Conservation (phyloP, 768 basidiomycete species). For the Mycena epipterygia region DNA sequence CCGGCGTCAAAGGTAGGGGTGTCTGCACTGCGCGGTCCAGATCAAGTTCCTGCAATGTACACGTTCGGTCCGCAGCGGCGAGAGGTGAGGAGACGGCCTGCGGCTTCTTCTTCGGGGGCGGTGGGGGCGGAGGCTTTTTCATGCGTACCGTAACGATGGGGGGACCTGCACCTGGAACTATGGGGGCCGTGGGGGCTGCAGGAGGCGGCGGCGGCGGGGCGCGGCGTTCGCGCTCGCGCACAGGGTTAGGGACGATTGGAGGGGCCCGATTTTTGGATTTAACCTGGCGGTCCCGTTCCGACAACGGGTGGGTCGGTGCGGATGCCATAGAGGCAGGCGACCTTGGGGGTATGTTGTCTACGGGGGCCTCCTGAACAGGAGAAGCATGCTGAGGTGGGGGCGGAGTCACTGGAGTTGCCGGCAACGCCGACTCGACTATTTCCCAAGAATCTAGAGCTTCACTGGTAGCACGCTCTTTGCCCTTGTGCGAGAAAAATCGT, state of each 20-base stretch:
- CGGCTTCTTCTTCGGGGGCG: conserved; percentile 41
- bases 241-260: neutral
- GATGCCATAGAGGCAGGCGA: conserved; percentile 23
- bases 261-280: conserved; percentile 15
- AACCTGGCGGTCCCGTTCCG: conserved; percentile 20
- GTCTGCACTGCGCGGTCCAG: conserved; percentile 52
- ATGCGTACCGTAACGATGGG: conserved; percentile 50
- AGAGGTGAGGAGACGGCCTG: conserved; percentile 46
- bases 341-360: conserved; percentile 6
- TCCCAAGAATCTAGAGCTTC: conserved; percentile 63
- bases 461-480: conserved; percentile 51
- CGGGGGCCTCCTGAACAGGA: conserved; percentile 35
- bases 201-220: conserved; percentile 38
- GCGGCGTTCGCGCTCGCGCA: conserved; percentile 30
- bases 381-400: conserved; percentile 45
- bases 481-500: conserved; percentile 55
- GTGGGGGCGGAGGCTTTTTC: conserved; percentile 40
- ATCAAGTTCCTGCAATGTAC: conserved; percentile 34
- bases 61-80: conserved; percentile 37
- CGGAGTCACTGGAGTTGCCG: conserved; percentile 33
- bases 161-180: conserved; percentile 36
- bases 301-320: conserved; percentile 19
- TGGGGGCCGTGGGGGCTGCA: conserved; percentile 3
- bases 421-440: conserved; percentile 50
- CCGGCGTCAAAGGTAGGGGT: conserved; percentile 55